Conservation (phyloP, 345 rosid species). For the Eucalyptus pauciflora region DNA sequence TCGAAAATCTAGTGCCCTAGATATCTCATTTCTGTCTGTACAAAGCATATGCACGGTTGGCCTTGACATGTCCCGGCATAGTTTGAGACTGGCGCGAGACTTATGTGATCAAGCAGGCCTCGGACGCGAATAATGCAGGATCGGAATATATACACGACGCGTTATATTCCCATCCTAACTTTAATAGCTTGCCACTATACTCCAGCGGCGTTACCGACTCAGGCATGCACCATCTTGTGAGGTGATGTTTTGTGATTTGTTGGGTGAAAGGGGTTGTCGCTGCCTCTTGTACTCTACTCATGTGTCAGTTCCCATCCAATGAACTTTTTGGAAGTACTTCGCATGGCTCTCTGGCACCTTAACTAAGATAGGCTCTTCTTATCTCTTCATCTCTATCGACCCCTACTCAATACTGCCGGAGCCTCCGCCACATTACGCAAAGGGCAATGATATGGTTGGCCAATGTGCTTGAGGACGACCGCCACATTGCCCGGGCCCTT, state of each 20-base stretch:
- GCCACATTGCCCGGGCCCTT: not conserved
- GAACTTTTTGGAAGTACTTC: not conserved
- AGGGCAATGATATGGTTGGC: not conserved
- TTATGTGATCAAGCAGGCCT: not conserved
- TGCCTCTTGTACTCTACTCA: not conserved
- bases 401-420: not conserved
- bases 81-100: not conserved
- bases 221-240: rapidly evolving
- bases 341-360: not conserved
- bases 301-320: not conserved
- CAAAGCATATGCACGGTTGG: not conserved
- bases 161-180: not conserved
- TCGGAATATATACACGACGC: not conserved
- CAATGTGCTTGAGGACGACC: not conserved
- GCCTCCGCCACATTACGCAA: not conserved
- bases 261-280: not conserved
- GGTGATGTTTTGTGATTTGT: not conserved
- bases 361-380: not conserved
- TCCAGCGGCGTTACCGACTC: not conserved
- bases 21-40: not conserved
- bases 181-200: too few species aligned
- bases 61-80: not conserved
- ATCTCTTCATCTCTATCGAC: not conserved
- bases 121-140: not conserved
- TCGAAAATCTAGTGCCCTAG: not conserved